Evolutionary conservation across 805 yeast species (phyloP).

Genomic region (Saturnispora besseyi): DNA sequence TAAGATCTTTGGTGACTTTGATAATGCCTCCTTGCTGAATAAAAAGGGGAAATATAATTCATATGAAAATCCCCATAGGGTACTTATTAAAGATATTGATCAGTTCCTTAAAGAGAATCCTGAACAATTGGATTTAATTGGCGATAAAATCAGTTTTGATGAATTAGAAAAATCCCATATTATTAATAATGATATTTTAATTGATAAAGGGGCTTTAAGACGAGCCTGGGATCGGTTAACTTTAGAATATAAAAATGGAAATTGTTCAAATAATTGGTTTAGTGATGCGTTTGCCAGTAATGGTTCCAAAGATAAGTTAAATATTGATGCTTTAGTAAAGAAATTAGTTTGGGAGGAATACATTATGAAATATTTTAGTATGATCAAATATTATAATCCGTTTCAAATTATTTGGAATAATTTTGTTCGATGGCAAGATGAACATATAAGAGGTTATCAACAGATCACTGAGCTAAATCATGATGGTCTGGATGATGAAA

Average conservation of each 20-base stretch:
- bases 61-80: slow-evolving; percentile 10
- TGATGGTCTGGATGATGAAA: slow-evolving; percentile 8
- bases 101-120: slow-evolving; percentile 17
- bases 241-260: slow-evolving; percentile 5
- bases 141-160: slow-evolving; percentile 8
- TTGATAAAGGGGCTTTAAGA: slow-evolving; percentile 10
- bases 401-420: slow-evolving; percentile 12
- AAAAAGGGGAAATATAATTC: not conserved
- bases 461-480: slow-evolving; percentile 8
- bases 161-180: slow-evolving; percentile 8
- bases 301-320: not conserved
- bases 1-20: slow-evolving; percentile 9
- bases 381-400: slow-evolving; percentile 16
- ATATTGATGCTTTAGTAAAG: slow-evolving; percentile 6
- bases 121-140: slow-evolving; percentile 13
- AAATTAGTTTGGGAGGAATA: slow-evolving; percentile 14
- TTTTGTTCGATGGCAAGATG: slow-evolving; percentile 10
- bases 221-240: slow-evolving; percentile 11
- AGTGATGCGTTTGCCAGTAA: not conserved
- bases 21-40: slow-evolving; percentile 2
- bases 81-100: slow-evolving; percentile 17
- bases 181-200: slow-evolving; percentile 11
- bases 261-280: not conserved
- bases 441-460: not conserved
- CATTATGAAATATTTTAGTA: slow-evolving; percentile 13